Evolutionary conservation across 2,329 filamentous ascomycete genomes (phyloP).

Genomic region (Cercospora citrullina): DNA sequence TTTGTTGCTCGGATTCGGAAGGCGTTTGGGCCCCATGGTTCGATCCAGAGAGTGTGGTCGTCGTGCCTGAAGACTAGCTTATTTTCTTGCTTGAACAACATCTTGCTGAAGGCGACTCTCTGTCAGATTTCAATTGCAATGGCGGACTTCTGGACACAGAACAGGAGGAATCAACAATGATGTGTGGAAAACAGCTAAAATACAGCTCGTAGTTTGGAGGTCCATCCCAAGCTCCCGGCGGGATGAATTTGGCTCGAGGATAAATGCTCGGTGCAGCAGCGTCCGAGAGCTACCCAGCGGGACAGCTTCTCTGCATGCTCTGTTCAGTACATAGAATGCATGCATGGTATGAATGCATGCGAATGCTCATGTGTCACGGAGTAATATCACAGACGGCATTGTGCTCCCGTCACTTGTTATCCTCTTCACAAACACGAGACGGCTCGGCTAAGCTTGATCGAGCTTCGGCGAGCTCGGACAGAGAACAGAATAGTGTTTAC

Average conservation of each 20-base stretch:
- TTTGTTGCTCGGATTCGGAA: conserved; percentile 53
- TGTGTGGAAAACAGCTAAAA: neutral
- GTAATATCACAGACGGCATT: neutral
- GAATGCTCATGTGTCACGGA: neutral
- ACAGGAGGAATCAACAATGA: neutral
- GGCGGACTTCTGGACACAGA: neutral
- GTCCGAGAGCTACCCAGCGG: neutral
- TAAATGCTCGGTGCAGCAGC: conserved; percentile 1
- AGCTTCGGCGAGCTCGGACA: neutral
- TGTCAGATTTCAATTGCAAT: neutral
- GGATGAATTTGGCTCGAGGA: neutral
- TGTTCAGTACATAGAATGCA: neutral
- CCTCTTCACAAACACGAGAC: neutral
- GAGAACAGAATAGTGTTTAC: neutral
- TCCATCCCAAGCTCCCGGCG: conserved; percentile 2
- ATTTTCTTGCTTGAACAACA: conserved; percentile 51
- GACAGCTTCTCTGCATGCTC: neutral
- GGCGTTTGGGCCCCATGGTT: conserved; percentile 53
- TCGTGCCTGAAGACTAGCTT: conserved; percentile 61
- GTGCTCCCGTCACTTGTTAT: neutral
- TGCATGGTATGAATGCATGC: neutral
- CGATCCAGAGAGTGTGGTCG: conserved; percentile 51
- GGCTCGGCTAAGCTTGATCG: neutral
- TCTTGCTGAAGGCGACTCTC: conserved; percentile 6
- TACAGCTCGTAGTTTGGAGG: neutral